Evolutionary conservation across 208 protist species (phyloP).

Genomic region (Angomonas deanei): DNA sequence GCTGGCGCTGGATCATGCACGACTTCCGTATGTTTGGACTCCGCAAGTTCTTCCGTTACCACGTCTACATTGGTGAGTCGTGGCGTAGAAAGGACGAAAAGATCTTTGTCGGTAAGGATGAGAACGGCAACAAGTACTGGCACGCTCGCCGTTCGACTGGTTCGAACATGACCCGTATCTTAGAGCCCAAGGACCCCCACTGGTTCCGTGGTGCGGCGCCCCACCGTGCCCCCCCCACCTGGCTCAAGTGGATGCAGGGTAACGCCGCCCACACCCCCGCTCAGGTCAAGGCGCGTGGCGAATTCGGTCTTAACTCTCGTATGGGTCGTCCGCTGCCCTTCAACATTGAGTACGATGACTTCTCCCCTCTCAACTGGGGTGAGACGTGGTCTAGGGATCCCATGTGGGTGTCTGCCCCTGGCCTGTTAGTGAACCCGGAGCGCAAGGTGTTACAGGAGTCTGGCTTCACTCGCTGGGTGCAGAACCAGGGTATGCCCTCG

Average conservation of each 20-base stretch:
- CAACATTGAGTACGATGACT: conserved; percentile 83
- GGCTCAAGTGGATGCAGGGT: conserved; percentile 83
- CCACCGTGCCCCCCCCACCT: conserved; percentile 61
- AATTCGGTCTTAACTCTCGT: conserved; percentile 84
- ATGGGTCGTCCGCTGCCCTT: conserved; percentile 73
- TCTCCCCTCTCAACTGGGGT: conserved; percentile 56
- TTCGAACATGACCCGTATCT: conserved; percentile 43
- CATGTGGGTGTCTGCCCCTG: conserved; percentile 71
- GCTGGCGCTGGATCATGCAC: conserved; percentile 82
- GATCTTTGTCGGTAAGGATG: conserved; percentile 90
- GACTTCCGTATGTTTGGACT: conserved; percentile 91
- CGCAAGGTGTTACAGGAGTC: conserved; percentile 67
- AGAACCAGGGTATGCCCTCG: conserved; percentile 76
- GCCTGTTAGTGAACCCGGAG: conserved; percentile 77
- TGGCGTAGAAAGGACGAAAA: conserved; percentile 89
- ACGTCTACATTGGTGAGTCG: conserved; percentile 83
- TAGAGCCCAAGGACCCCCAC: conserved; percentile 80
- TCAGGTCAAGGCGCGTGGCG: conserved; percentile 82
- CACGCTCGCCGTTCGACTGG: conserved; percentile 50
- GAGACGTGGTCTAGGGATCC: conserved; percentile 71
- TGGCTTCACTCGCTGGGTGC: conserved; percentile 80
- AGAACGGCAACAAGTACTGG: conserved; percentile 91
- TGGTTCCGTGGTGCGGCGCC: conserved; percentile 80
- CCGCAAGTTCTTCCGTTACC: conserved; percentile 53
- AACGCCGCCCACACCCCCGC: conserved; percentile 79